phyloP scores from a whole-genome alignment of 148 eudicot genomes.

The Rheum nobile region DNA sequence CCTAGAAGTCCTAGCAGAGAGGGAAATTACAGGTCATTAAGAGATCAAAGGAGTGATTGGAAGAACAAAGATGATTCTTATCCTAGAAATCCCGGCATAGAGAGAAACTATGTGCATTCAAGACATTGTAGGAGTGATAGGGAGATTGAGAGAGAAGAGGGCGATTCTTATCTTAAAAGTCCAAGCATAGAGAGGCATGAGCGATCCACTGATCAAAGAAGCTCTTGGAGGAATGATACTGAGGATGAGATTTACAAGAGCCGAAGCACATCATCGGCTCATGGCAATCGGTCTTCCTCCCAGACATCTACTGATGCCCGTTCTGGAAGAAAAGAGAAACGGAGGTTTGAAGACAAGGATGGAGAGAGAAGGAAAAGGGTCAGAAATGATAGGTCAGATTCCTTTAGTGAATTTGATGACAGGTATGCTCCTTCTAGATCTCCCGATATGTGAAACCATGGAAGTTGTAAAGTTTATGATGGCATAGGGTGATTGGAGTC shows the following conservation, averaged over 20 bases:
- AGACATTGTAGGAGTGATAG: conserved; percentile 14
- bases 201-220: conserved; percentile 29
- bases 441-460: conserved; percentile 16
- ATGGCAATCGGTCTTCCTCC: conserved; percentile 6
- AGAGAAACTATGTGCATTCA: conserved; percentile 16
- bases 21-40: conserved; percentile 21
- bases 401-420: conserved; percentile 46
- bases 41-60: conserved; percentile 24
- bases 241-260: conserved; percentile 18
- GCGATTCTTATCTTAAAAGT: conserved; percentile 26
- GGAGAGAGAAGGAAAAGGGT: conserved; percentile 22
- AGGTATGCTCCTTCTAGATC: conserved; percentile 80
- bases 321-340: conserved; percentile 23
- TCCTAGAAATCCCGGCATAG: conserved; percentile 17
- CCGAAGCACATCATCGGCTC: conserved; percentile 3
- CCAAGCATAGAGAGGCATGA: conserved; percentile 24
- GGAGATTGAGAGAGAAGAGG: neutral
- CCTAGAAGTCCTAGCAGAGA: conserved; percentile 32
- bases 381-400: conserved; percentile 21
- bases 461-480: neutral
- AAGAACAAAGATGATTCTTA: conserved; percentile 22
- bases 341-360: conserved; percentile 20
- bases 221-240: conserved; percentile 14
- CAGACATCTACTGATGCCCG: conserved; percentile 15
- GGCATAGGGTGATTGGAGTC: neutral